Evolutionary conservation across 192 early-diverging fungal species (phyloP).

Genomic region (Backusella psychrophila): DNA sequence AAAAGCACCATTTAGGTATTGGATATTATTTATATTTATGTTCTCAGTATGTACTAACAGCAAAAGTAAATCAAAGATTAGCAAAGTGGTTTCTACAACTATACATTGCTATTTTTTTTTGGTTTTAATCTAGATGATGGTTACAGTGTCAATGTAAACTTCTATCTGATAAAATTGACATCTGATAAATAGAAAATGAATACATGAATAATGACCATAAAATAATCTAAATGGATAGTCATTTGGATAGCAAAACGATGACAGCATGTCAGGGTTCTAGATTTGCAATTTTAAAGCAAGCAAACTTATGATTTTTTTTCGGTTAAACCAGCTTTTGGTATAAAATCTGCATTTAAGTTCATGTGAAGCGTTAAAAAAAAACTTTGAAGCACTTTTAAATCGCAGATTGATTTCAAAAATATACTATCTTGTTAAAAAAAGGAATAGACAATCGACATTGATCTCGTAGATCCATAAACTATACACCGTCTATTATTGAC

Average conservation of each 20-base stretch:
- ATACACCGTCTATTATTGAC: too few relatives aligned
- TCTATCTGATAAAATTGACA: too few relatives aligned
- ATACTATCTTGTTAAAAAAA: neutral
- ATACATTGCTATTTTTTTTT: too few relatives aligned
- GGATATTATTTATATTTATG: too few relatives aligned
- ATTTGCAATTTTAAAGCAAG: neutral
- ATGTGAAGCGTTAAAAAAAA: neutral
- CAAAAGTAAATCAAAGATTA: too few relatives aligned
- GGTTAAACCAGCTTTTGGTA: neutral
- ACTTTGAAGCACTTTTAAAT: neutral
- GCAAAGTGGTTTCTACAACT: too few relatives aligned
- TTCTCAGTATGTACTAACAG: too few relatives aligned
- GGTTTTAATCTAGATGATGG: too few relatives aligned
- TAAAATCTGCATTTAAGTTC: neutral
- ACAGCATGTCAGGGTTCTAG: neutral
- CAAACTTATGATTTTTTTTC: neutral
- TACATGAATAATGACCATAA: too few relatives aligned
- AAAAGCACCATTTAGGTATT: too few relatives aligned
- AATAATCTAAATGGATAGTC: neutral
- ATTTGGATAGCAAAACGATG: neutral
- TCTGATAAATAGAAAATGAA: too few relatives aligned
- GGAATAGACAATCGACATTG: neutral
- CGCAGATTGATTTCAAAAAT: neutral
- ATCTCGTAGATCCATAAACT: neutral
- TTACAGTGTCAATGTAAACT: too few relatives aligned